These are phyloP conservation scores for Osmanthus fragrans DNA, from an alignment of 257 asterid species.

Conservation along the genomic window DNA sequence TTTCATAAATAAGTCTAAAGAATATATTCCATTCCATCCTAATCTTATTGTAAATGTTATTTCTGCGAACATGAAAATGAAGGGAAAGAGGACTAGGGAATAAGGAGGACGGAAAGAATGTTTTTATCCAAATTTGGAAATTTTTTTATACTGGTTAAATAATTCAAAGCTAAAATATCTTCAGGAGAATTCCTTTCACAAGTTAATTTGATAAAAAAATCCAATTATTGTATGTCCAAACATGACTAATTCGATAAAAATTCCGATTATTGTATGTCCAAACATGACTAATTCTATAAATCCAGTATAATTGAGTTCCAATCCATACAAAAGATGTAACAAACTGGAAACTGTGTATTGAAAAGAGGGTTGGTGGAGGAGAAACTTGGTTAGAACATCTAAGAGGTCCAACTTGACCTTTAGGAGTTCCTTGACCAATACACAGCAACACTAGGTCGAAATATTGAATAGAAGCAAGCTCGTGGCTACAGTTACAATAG, in stretches of 20 bases:
- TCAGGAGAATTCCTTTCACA: background rate
- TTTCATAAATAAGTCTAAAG: background rate
- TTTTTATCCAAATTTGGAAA: background rate
- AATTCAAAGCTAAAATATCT: background rate
- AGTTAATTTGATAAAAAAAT: no score
- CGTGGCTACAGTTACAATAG: no score
- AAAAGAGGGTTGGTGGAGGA: no score
- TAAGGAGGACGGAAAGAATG: background rate
- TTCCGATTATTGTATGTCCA: background rate
- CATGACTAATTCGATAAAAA: no score
- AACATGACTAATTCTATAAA: no score
- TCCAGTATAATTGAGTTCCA: no score
- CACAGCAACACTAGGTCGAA: background rate
- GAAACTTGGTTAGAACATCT: no score
- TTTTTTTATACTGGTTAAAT: background rate
- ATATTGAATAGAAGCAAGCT: no score
- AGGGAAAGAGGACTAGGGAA: background rate
- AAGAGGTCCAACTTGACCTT: no score
- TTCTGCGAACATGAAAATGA: background rate
- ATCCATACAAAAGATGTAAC: no score
- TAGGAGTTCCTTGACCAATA: background rate
- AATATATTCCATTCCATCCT: background rate
- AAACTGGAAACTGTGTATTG: no score
- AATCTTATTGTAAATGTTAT: background rate
- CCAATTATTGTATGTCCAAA: background rate